phyloP scores from a whole-genome alignment of 371 early-diverging fungal genomes.

The Capillidium heterosporum region DNA sequence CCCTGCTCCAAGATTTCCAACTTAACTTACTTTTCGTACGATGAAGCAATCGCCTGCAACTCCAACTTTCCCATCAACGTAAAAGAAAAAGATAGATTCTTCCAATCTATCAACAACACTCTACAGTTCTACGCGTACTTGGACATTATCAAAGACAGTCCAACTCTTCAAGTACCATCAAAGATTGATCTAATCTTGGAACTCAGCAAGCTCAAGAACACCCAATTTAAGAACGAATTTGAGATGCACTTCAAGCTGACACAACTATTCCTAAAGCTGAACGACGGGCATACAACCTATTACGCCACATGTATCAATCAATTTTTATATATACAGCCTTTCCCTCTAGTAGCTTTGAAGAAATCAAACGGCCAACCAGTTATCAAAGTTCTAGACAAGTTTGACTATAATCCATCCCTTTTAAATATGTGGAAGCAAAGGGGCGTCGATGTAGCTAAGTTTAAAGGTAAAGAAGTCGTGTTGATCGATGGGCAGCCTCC shows the following conservation, averaged over 20 bases:
- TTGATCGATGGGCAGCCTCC: neutral
- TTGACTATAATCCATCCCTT: neutral
- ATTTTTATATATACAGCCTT: slow-evolving; percentile 3
- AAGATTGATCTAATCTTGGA: neutral
- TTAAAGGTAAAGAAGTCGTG: neutral
- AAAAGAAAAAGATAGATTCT: too few species aligned
- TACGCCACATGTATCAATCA: neutral
- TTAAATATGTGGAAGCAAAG: neutral
- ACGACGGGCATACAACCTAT: slow-evolving; percentile 5
- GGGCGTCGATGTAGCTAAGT: neutral
- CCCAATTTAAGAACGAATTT: neutral
- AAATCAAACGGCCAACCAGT: neutral
- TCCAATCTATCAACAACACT: neutral
- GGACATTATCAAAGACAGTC: neutral
- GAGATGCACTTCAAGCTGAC: neutral
- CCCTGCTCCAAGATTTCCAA: neutral
- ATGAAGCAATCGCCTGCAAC: neutral
- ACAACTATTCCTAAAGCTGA: neutral
- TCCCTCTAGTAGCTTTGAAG: neutral
- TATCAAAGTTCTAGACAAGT: neutral
- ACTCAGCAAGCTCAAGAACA: neutral
- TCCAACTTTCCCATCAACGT: neutral
- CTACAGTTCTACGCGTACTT: slow-evolving; percentile 1
- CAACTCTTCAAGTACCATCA: neutral
- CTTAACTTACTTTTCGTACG: neutral